Evolutionary conservation across 176 grass and related monocot species (phyloP).

Genomic region (Hyparrhenia diplandra): DNA sequence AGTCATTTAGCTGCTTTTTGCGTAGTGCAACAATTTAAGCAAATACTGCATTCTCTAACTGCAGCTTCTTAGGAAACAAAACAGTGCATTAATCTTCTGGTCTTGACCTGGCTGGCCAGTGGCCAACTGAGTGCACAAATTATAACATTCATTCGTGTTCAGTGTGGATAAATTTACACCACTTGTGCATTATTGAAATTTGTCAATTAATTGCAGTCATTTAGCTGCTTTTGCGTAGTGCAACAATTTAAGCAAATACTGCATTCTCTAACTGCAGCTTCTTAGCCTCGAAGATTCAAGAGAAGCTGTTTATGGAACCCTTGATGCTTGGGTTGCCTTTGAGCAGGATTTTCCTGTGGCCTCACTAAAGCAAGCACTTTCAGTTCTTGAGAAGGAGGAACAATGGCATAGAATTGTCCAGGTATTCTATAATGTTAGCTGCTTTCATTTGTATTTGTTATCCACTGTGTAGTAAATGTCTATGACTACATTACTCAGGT

Average conservation of each 20-base stretch:
- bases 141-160: background rate
- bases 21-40: too few species aligned
- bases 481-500: conserved; percentile 40
- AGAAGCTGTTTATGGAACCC: conserved; percentile 76
- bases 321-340: conserved; percentile 89
- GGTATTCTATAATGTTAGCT: conserved; percentile 27
- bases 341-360: conserved; percentile 66
- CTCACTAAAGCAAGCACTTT: conserved; percentile 61
- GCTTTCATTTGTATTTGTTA: conserved; percentile 22
- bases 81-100: background rate
- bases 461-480: conserved; percentile 17
- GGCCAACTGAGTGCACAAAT: background rate
- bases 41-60: too few species aligned
- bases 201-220: background rate
- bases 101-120: background rate
- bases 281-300: conserved; percentile 78
- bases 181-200: conserved; percentile 1
- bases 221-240: background rate
- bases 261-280: conserved; percentile 45
- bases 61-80: too few species aligned
- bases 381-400: conserved; percentile 76
- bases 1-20: background rate
- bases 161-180: background rate
- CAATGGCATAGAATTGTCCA: conserved; percentile 95
- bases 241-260: conserved; percentile 7